phyloP scores from a whole-genome alignment of 495 filamentous ascomycete species.

The Aspergillus panamensis region DNA sequence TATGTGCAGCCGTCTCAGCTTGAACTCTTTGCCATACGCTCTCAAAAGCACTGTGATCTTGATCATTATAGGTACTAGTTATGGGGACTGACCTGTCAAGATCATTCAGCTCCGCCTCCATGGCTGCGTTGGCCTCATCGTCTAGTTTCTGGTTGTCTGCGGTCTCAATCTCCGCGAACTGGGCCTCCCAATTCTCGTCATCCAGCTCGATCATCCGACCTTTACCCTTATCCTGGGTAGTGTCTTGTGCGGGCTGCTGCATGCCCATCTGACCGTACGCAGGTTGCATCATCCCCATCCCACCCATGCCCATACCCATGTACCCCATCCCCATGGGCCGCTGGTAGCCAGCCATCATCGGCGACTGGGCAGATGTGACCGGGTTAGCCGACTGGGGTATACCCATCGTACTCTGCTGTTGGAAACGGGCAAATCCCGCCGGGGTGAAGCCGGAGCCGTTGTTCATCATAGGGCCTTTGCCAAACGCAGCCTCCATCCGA shows the following conservation, averaged over 20 bases:
- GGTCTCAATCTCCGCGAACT: conserved; percentile 86
- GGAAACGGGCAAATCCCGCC: conserved; percentile 82
- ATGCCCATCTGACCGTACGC: conserved; percentile 34
- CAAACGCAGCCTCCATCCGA: conserved; percentile 78
- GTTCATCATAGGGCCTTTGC: conserved; percentile 48
- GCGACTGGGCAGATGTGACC: conserved; percentile 39
- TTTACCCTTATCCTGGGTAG: conserved; percentile 73
- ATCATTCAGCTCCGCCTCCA: conserved; percentile 85
- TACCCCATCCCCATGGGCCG: conserved; percentile 58
- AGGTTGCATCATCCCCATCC: conserved; percentile 40
- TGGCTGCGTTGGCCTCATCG: conserved; percentile 67
- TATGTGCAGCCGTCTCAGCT: conserved; percentile 70
- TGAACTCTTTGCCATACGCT: conserved; percentile 82
- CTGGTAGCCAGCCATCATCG: conserved; percentile 55
- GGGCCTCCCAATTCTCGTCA: conserved; percentile 90
- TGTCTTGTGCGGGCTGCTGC: conserved; percentile 51
- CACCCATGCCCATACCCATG: conserved; percentile 43
- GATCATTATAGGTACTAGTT: conserved; percentile 30
- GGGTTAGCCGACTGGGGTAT: conserved; percentile 57
- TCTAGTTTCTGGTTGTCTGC: conserved; percentile 61
- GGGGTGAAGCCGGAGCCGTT: conserved; percentile 62
- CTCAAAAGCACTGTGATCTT: conserved; percentile 78
- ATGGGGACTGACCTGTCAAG: conserved; percentile 77
- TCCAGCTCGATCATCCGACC: conserved; percentile 88
- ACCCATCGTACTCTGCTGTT: conserved; percentile 60